A percentile compares a stretch with the other conserved stretches of the same genome.
Conservation (phyloP, 306 rosid genomes). For the Betula pendula region DNA sequence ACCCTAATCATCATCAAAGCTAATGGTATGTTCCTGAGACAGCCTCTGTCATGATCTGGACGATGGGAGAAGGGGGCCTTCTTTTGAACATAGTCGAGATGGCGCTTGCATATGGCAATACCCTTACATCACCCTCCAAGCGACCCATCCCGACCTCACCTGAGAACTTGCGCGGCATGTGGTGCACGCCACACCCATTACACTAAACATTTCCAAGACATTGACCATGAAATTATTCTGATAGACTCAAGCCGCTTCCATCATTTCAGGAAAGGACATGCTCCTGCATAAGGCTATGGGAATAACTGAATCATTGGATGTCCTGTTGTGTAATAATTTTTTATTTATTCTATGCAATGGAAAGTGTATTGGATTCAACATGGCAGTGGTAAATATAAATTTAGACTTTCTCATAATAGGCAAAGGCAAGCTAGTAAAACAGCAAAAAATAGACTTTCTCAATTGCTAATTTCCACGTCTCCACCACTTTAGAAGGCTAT, state of each 20-base stretch:
- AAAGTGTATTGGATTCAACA: neutral
- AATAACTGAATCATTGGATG: constrained; percentile 27
- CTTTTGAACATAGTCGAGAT: constrained; percentile 85
- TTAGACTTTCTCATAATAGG: no score
- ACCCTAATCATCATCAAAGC: constrained; percentile 67
- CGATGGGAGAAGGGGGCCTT: constrained; percentile 81
- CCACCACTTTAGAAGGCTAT: no score
- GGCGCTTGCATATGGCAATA: constrained; percentile 87
- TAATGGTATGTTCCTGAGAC: constrained; percentile 77
- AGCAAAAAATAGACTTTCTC: no score
- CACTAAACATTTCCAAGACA: constrained; percentile 66
- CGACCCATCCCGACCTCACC: constrained; percentile 60
- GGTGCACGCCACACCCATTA: constrained; percentile 79
- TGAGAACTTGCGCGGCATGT: constrained; percentile 72
- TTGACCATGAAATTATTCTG: constrained; percentile 74
- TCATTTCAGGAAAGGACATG: constrained; percentile 83
- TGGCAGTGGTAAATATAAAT: no score
- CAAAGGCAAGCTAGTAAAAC: neutral
- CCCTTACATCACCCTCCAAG: constrained; percentile 51
- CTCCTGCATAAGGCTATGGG: constrained; percentile 84
- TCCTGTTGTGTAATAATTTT: constrained; percentile 3
- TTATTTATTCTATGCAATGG: constrained; percentile 7
- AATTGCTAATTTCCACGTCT: no score
- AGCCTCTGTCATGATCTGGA: constrained; percentile 82
- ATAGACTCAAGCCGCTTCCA: constrained; percentile 90